Evolutionary conservation across 129 eudicot species (phyloP), one percentile per base, ranked within the genome.

Genomic region (Tanacetum coccineum): DNA sequence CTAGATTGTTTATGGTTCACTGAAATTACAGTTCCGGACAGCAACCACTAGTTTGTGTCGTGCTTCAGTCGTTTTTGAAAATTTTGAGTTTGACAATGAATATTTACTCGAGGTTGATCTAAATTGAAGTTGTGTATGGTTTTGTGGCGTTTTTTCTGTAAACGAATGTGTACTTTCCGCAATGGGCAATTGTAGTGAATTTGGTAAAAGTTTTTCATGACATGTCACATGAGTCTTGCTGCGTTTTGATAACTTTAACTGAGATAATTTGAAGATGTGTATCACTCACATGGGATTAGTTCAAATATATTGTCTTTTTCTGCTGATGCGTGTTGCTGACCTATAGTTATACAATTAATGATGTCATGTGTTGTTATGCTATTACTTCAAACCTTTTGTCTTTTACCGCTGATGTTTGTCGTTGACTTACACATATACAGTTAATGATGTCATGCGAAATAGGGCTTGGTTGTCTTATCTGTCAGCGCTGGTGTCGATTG

Each of bases 401-500:
- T 32, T 62, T 59, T 22, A 30, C 17, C 62, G 62, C 26, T 20
- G 42, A 51, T 61, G 59, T 60, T 48, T 61, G 51, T 61, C 32
- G 4, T 55, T 17, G 32, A 52, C 64, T 70, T 64, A 53, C 42
- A 36, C 10, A 9, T 36, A 36, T 36, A 36, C n/a, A 65, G 8
- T 7, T 57, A 30, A 47, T 64, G 65, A 25, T 53, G 71, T 14
- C 50, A 39, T 40, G 55, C 19, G 61, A 22, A 73, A 40, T 30
- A 20, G 22, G 30, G 32, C 17, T 44, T 28, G 51, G 54, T 65
- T 17, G 26, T 74, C 36, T 56, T 40, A 32, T 56, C 47, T 65
- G 52, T 45, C 50, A 47, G 66, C 60, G 66, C 60, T 56, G 39
- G 15, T 42, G 25, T 74, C 50, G n/a, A n/a, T n/a, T n/a, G n/a